Conservation (phyloP, 805 yeast genomes). For the Kodamaea kakaduensis region DNA sequence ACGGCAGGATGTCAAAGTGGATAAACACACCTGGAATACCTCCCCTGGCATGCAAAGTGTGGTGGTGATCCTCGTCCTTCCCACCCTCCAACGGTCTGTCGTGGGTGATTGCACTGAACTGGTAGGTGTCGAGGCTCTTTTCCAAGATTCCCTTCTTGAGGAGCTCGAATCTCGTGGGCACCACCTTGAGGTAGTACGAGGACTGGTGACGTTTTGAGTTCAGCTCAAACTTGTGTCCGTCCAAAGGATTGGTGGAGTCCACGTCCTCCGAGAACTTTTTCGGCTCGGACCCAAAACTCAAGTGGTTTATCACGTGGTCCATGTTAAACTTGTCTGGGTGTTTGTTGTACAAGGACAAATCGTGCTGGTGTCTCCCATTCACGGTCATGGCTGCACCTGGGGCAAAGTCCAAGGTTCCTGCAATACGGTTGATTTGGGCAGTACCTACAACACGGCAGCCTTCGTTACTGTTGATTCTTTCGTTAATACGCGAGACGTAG, state of each 20-base stretch:
- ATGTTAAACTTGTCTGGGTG: conserved; percentile 60
- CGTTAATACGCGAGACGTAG: conserved; percentile 60
- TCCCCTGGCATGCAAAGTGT: conserved; percentile 75
- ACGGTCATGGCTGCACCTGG: conserved; percentile 78
- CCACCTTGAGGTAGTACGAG: conserved; percentile 83
- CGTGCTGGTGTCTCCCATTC: conserved; percentile 73
- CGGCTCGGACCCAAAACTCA: conserved; percentile 74
- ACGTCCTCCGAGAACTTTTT: conserved; percentile 24
- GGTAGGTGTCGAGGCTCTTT: conserved; percentile 67
- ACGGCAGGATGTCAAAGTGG: conserved; percentile 86
- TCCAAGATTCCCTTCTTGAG: conserved; percentile 38
- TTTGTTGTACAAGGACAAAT: conserved; percentile 65
- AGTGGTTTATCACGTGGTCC: conserved; percentile 72
- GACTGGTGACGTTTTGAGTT: conserved; percentile 58
- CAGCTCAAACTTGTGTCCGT: conserved; percentile 41
- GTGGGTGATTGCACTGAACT: conserved; percentile 84
- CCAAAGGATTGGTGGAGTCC: conserved; percentile 60
- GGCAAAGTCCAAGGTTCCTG: conserved; percentile 92
- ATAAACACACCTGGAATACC: conserved; percentile 90
- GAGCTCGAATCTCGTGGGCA: conserved; percentile 80
- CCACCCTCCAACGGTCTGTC: conserved; percentile 86
- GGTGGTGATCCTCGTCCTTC: conserved; percentile 84
- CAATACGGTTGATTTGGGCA: conserved; percentile 75
- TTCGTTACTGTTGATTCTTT: conserved; percentile 53
- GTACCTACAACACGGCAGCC: conserved; percentile 87